phyloP scores from a whole-genome alignment of 495 filamentous ascomycete genomes.

The Aspergillus kassunensis region DNA sequence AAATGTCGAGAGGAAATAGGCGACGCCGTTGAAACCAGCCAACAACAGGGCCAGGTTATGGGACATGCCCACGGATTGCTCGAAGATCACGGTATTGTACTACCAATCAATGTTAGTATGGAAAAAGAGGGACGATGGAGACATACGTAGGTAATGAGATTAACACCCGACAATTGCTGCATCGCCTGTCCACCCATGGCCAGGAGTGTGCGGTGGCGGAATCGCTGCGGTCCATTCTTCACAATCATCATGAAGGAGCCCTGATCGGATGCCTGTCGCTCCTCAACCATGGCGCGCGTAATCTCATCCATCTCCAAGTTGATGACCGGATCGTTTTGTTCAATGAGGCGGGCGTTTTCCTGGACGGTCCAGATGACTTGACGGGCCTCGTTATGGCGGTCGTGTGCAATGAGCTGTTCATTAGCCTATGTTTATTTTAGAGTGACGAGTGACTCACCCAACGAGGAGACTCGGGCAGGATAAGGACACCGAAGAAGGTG shows the following conservation, averaged over 20 bases:
- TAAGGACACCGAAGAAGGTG: constrained; percentile 42
- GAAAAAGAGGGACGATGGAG: neutral
- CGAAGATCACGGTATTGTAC: constrained; percentile 37
- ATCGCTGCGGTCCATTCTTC: constrained; percentile 33
- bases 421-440: neutral
- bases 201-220: constrained; percentile 30
- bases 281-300: constrained; percentile 27
- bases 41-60: constrained; percentile 42
- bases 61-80: constrained; percentile 31
- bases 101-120: constrained; percentile 1
- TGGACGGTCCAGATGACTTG: constrained; percentile 32
- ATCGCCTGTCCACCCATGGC: constrained; percentile 42
- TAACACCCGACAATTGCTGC: constrained; percentile 45
- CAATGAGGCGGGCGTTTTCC: constrained; percentile 27
- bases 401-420: constrained; percentile 30
- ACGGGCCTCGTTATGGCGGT: constrained; percentile 27
- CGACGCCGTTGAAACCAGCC: constrained; percentile 45
- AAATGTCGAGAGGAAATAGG: constrained; percentile 44
- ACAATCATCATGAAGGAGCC: constrained; percentile 32
- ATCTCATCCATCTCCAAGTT: constrained; percentile 29
- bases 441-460: constrained; percentile 22
- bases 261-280: constrained; percentile 22
- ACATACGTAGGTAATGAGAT: constrained; percentile 40
- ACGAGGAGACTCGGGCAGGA: constrained; percentile 54
- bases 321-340: constrained; percentile 23